Conservation (phyloP, 2,329 filamentous ascomycete species). For the Sporothrix pseudoabietina region DNA sequence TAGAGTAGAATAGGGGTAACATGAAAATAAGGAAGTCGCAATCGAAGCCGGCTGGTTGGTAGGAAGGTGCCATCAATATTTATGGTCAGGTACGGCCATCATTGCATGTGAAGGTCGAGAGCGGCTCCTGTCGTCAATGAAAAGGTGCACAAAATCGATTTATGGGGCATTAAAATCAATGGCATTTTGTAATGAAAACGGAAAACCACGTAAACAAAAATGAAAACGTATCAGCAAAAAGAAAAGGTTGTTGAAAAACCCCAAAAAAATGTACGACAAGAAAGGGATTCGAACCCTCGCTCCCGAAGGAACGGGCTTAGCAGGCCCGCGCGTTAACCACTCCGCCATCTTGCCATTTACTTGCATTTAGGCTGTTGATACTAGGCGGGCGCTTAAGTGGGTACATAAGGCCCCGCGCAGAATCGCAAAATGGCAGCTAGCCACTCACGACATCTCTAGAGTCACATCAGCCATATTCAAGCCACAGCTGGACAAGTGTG, state of each 20-base stretch:
- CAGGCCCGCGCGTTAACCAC: conserved; percentile 32
- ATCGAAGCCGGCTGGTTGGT: neutral
- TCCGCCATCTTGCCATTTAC: conserved; percentile 31
- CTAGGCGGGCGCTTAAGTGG: neutral
- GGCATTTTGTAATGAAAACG: neutral
- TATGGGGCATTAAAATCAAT: neutral
- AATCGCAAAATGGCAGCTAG: neutral
- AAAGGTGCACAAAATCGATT: too few species aligned
- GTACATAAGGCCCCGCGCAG: conserved; percentile 4
- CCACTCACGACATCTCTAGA: neutral
- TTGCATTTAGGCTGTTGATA: neutral
- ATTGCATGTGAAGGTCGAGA: neutral
- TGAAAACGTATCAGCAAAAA: neutral
- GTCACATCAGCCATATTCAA: neutral
- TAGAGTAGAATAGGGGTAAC: too few species aligned
- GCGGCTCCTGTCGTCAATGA: neutral
- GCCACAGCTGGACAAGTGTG: neutral
- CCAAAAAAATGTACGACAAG: conserved; percentile 25
- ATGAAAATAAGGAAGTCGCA: neutral
- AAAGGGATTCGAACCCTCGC: conserved; percentile 31
- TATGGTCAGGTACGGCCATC: neutral
- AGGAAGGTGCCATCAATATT: neutral
- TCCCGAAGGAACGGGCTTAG: conserved; percentile 32
- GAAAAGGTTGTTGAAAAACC: neutral
- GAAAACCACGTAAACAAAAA: neutral